A percentile compares a stretch with the other conserved stretches of the same genome.
Conservation (phyloP, 2,329 filamentous ascomycete species). For the Didymella exigua region DNA sequence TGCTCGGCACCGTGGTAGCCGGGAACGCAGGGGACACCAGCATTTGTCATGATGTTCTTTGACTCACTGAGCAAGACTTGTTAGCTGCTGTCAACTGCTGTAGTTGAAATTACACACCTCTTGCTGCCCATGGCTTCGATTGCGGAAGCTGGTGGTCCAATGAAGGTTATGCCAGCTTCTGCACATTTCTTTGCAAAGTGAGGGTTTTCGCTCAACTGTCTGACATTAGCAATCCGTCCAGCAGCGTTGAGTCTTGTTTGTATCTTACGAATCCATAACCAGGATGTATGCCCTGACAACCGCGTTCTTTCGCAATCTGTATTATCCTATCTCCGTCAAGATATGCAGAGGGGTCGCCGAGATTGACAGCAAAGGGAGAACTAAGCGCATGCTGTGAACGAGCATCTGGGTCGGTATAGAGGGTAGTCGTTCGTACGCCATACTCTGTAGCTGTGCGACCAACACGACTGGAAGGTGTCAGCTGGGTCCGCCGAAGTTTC, state of each 20-base stretch:
- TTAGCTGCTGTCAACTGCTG: conserved; percentile 11
- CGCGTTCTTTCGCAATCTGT: conserved; percentile 79
- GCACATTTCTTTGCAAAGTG: conserved; percentile 86
- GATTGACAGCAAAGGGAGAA: conserved; percentile 80
- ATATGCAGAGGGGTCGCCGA: conserved; percentile 84
- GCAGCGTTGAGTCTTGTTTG: neutral
- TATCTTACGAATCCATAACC: conserved; percentile 79
- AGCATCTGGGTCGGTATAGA: conserved; percentile 93
- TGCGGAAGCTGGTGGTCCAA: conserved; percentile 82
- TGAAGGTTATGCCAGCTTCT: conserved; percentile 89
- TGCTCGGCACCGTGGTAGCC: conserved; percentile 93
- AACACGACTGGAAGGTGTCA: conserved; percentile 64
- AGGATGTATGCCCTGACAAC: conserved; percentile 90
- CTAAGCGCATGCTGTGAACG: conserved; percentile 85
- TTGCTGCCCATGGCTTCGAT: conserved; percentile 90
- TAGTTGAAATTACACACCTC: conserved; percentile 57
- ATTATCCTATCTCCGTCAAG: conserved; percentile 95
- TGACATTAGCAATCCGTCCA: conserved; percentile 18
- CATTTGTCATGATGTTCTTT: conserved; percentile 95
- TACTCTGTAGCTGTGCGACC: conserved; percentile 84
- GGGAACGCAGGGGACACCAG: conserved; percentile 95
- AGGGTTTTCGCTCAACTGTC: conserved; percentile 81
- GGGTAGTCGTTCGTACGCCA: conserved; percentile 89
- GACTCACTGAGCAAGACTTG: conserved; percentile 60
- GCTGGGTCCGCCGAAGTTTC: neutral